A percentile compares a stretch with the other conserved stretches of the same genome.
These are phyloP conservation scores for Lolium multiflorum DNA, from an alignment of 176 grass and related monocot species.

Conservation along the genomic window DNA sequence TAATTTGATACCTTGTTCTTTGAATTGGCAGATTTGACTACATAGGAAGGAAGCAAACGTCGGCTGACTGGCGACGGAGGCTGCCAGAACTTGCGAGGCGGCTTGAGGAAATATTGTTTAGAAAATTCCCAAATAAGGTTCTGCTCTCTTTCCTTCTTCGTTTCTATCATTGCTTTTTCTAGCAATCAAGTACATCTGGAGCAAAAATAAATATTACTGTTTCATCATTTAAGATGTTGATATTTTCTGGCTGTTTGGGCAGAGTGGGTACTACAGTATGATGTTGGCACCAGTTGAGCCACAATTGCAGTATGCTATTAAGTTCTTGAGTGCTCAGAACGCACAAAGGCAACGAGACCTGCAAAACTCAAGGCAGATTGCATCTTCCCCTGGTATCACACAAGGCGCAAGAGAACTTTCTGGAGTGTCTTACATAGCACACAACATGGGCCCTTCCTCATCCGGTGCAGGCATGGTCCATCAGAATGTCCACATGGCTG, in stretches of 20 bases:
- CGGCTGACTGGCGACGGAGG: constrained; percentile 27
- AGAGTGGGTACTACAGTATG: constrained; percentile 78
- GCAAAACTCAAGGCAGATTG: constrained; percentile 48
- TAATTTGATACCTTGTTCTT: constrained; percentile 15
- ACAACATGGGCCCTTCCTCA: constrained; percentile 47
- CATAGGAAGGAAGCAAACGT: constrained; percentile 28
- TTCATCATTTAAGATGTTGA: constrained; percentile 28
- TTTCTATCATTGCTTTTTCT: not conserved
- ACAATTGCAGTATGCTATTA: constrained; percentile 46
- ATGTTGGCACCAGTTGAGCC: constrained; percentile 40
- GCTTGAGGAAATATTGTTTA: constrained; percentile 61
- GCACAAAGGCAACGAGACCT: constrained; percentile 50
- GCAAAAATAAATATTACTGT: constrained; percentile 28
- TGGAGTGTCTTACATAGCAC: constrained; percentile 54
- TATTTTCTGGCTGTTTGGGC: constrained; percentile 45
- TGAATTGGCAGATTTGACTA: constrained; percentile 37
- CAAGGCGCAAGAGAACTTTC: constrained; percentile 60
- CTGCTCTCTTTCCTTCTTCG: constrained; percentile 15
- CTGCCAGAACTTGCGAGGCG: constrained; percentile 42
- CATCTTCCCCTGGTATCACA: constrained; percentile 76
- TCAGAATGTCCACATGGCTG: constrained; percentile 60
- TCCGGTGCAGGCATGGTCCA: constrained; percentile 56
- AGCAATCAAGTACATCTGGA: constrained; percentile 13
- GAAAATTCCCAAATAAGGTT: constrained; percentile 65
- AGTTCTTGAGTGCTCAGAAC: constrained; percentile 39